Conservation (phyloP, 352 stramenopile species). For the Phytophthora idaei region DNA sequence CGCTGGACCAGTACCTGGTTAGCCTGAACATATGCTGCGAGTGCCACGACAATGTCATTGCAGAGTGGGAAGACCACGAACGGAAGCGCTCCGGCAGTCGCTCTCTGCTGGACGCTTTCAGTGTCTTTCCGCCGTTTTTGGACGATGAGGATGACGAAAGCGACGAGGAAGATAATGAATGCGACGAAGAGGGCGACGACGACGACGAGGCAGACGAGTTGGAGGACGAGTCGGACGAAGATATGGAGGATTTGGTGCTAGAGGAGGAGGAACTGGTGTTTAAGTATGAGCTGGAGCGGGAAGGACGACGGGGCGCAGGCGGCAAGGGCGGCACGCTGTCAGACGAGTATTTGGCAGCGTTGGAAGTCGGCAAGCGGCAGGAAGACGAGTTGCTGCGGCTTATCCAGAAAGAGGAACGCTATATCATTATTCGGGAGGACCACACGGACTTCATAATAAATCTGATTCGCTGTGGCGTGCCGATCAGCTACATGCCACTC, state of each 20-base stretch:
- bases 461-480: conserved; percentile 76
- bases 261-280: conserved; percentile 73
- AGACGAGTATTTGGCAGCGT: conserved; percentile 66
- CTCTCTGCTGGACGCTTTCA: conserved; percentile 78
- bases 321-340: conserved; percentile 48
- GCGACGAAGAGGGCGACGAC: conserved; percentile 54
- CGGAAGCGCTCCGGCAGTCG: conserved; percentile 65
- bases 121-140: conserved; percentile 76
- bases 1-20: conserved; percentile 79
- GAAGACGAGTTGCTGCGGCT: conserved; percentile 75
- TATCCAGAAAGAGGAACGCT: conserved; percentile 82
- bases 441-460: conserved; percentile 85
- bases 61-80: conserved; percentile 83
- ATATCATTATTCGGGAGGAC: conserved; percentile 85
- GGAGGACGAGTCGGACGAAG: conserved; percentile 50
- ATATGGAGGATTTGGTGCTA: conserved; percentile 52
- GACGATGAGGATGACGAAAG: conserved; percentile 71
- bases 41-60: conserved; percentile 84
- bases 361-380: conserved; percentile 69
- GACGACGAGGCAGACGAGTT: conserved; percentile 48
- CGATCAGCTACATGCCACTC: conserved; percentile 74
- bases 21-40: conserved; percentile 81
- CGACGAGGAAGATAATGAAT: conserved; percentile 62
- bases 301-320: conserved; percentile 29
- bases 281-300: conserved; percentile 73